These are phyloP conservation scores for Vaccinium darrowii DNA, from an alignment of 148 eudicot species.

Conservation along the genomic window DNA sequence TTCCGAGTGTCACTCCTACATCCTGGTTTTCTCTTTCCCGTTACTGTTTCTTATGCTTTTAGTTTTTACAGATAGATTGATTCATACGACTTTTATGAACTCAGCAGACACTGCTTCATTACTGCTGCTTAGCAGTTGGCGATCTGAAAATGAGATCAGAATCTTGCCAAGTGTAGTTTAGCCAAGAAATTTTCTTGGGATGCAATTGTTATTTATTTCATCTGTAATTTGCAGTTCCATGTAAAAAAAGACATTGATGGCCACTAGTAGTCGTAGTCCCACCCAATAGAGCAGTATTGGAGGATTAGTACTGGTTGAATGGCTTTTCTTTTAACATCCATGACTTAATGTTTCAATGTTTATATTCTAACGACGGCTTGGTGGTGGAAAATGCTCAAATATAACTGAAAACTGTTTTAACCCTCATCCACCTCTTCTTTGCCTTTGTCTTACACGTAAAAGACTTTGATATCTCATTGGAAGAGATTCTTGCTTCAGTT, in stretches of 20 bases:
- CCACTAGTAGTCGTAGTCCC: neutral
- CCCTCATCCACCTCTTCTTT: neutral
- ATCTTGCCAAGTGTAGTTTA: neutral
- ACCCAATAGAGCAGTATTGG: neutral
- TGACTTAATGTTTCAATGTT: neutral
- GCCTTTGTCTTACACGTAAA: neutral
- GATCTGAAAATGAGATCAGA: neutral
- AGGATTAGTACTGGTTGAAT: neutral
- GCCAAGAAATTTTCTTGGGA: neutral
- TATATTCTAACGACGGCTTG: neutral
- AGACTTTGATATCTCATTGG: neutral
- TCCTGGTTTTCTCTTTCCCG: neutral
- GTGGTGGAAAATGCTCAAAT: neutral
- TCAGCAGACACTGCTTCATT: neutral
- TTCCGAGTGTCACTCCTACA: neutral
- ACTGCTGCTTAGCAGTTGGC: neutral
- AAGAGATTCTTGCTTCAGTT: neutral
- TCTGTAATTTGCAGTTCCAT: neutral
- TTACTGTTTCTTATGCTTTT: too few species aligned
- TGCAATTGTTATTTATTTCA: neutral
- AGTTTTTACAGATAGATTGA: neutral
- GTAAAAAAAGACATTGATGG: neutral
- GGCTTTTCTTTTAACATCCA: neutral
- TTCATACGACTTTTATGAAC: neutral
- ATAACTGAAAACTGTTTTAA: neutral